Base-by-base conservation (phyloP, 2,329 filamentous ascomycete species). In the Xylaria sp. region DNA sequence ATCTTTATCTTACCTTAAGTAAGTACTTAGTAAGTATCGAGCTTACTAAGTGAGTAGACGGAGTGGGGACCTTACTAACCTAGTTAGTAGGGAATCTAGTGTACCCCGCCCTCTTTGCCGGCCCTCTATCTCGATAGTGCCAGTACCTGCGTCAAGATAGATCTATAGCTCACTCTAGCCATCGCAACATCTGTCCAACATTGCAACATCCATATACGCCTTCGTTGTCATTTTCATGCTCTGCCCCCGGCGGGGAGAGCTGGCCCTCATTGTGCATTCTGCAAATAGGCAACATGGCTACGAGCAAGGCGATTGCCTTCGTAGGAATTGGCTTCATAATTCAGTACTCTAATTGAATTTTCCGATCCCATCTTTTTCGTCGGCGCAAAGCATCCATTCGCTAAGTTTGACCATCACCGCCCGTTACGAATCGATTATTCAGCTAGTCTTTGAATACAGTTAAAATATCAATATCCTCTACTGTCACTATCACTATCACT, bases 71-170 rank as follows among this genome's bases (percentile, higher is more conserved):
- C n/a, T n/a, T n/a, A n/a, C n/a, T n/a, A n/a, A n/a, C 42, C 42
- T 47, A 47, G 16, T 3, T 21, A 21, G 21, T n/a, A n/a, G n/a
- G n/a, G n/a, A n/a, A 12, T 18, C 40, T 18, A 44, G 3, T 4
- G n/a, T 18, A 18, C 16, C 5, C 40, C 40, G 6, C 40, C 16
- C 16, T n/a, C 40, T 44, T 44, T 44, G 32, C 32, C 32, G 8
- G 10, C 32, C 32, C 32, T 53, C 10, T n/a, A 53, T 3, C 12
- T 51, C 18, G 9, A 6, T 51, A 29, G 16, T n/a, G n/a, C 3
- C 21, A 27, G 25, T 57, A 64, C 53, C 62, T 50, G 40, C 62
- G 37, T 63, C 23, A 51, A 12, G 21, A 23, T 16, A 64, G 55
- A 27, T 29, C 16, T 13, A 40, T 13, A 13, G 9, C 35, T 3